These are phyloP conservation scores for Sequoia sempervirens DNA, from an alignment of 75 land plant genomes.

Conservation along the genomic window DNA sequence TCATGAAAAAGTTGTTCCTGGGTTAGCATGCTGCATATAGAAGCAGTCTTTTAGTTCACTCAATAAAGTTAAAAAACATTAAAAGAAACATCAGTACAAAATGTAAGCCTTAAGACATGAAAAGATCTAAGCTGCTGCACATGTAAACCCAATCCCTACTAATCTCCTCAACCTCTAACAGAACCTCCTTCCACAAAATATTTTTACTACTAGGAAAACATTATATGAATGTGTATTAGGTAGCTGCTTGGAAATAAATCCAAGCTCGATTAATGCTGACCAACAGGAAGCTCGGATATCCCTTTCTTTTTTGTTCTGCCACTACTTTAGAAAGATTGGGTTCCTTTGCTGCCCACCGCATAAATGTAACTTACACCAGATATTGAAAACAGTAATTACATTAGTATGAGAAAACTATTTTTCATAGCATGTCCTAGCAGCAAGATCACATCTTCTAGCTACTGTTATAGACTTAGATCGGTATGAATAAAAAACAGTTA, in stretches of 20 bases:
- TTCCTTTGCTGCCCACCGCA: neutral
- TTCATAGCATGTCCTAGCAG: neutral
- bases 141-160: neutral
- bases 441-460: neutral
- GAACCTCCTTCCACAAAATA: neutral
- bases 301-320: neutral
- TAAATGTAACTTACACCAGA: neutral
- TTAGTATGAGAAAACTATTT: neutral
- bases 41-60: neutral
- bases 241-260: neutral
- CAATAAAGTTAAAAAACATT: neutral
- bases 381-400: neutral
- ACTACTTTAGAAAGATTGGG: neutral
- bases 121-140: neutral
- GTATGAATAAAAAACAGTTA: neutral
- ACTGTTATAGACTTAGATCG: neutral
- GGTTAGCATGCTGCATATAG: neutral
- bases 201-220: neutral
- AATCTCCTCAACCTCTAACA: neutral
- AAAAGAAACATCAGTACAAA: neutral
- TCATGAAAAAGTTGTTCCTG: neutral
- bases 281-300: neutral
- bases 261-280: neutral
- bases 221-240: neutral
- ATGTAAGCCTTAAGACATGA: neutral